These are phyloP conservation scores for Apiotrichum gamsii DNA, from an alignment of 1,284 basidiomycete genomes.

Conservation along the genomic window DNA sequence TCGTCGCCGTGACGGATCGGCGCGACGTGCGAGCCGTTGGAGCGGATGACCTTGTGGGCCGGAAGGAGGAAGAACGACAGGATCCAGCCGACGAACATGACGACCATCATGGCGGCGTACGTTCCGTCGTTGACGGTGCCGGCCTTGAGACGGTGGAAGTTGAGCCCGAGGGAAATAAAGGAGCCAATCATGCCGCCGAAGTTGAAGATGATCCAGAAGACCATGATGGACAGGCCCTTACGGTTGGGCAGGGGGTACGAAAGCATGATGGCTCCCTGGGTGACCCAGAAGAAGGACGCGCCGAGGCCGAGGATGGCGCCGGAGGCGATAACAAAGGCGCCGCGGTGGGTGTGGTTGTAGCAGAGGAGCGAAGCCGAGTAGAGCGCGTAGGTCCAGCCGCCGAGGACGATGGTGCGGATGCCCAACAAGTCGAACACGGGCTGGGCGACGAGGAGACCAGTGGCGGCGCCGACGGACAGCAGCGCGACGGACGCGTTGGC, in stretches of 20 bases:
- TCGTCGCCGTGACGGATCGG: not conserved
- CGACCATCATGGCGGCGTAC: slow-evolving; percentile 21
- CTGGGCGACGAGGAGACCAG: slow-evolving; percentile 19
- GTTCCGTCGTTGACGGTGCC: slow-evolving; percentile 16
- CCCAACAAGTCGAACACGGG: slow-evolving; percentile 21
- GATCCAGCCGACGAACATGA: slow-evolving; percentile 20
- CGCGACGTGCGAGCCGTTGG: slow-evolving; percentile 14
- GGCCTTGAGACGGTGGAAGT: slow-evolving; percentile 43
- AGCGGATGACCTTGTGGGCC: slow-evolving; percentile 11
- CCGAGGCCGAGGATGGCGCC: slow-evolving; percentile 77
- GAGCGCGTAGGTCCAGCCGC: slow-evolving; percentile 21
- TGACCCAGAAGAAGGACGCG: slow-evolving; percentile 78
- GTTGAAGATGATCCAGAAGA: slow-evolving; percentile 73
- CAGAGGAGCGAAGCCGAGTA: slow-evolving; percentile 19
- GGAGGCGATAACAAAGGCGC: slow-evolving; percentile 63
- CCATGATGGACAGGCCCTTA: slow-evolving; percentile 70
- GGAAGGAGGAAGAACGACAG: slow-evolving; percentile 14
- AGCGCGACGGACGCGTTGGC: slow-evolving; percentile 20
- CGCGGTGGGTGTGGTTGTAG: slow-evolving; percentile 57
- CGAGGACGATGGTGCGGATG: slow-evolving; percentile 14
- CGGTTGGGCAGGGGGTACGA: slow-evolving; percentile 66
- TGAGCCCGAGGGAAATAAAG: slow-evolving; percentile 56
- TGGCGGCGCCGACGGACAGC: slow-evolving; percentile 16
- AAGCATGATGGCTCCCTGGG: slow-evolving; percentile 76
- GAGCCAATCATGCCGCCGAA: slow-evolving; percentile 64